Conservation (phyloP, 2,329 filamentous ascomycete genomes). For the Aspergillus sp. region DNA sequence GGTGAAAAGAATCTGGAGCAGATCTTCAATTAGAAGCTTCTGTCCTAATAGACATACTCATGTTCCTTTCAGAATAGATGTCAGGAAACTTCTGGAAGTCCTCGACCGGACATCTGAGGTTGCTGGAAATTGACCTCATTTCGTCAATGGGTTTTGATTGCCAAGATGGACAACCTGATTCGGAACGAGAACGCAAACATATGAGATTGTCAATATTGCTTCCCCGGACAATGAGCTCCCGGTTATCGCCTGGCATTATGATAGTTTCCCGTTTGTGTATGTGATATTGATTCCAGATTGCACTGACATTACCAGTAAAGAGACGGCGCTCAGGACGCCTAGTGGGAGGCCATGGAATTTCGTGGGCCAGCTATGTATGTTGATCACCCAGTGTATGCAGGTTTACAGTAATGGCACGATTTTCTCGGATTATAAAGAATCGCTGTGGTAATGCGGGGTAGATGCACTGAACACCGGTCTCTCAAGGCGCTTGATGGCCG, state of each 20-base stretch:
- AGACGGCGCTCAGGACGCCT: conserved; percentile 58
- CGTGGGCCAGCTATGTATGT: conserved; percentile 61
- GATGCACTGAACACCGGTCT: conserved; percentile 67
- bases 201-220: not conserved
- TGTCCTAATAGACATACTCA: conserved; percentile 44
- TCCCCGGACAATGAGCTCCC: conserved; percentile 48
- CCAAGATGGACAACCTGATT: not conserved
- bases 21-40: conserved; percentile 52
- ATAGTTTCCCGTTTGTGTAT: conserved; percentile 68
- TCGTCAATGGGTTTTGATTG: conserved; percentile 53
- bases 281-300: conserved; percentile 69
- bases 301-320: conserved; percentile 22
- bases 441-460: conserved; percentile 65
- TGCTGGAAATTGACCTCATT: conserved; percentile 59
- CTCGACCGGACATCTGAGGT: conserved; percentile 57
- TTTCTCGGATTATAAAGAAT: conserved; percentile 50
- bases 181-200: not conserved
- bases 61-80: conserved; percentile 61
- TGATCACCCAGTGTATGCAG: not conserved
- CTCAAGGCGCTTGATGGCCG: conserved; percentile 57
- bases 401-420: not conserved
- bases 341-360: conserved; percentile 59
- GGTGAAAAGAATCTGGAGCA: conserved; percentile 58
- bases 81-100: conserved; percentile 58
- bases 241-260: conserved; percentile 64